Base-by-base conservation (phyloP, 2,329 filamentous ascomycete genomes). In the Xylaria sp. region DNA sequence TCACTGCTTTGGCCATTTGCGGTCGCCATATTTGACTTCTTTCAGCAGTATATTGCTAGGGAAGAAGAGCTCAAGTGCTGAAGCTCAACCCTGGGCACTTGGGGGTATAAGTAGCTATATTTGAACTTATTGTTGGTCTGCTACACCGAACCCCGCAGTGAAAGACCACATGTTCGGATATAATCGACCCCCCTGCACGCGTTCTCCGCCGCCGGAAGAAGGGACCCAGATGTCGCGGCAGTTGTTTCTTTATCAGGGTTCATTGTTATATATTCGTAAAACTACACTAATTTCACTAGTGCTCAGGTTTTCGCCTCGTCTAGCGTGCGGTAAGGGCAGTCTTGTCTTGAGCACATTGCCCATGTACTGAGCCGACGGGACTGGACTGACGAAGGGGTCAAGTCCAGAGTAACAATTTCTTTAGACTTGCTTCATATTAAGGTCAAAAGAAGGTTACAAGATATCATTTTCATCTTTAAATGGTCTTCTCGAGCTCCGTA, bases 401-500 rank as follows among this genome's bases (percentile, higher is more conserved):
- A 37, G 34, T 37, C 8, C 10, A 37, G 34, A 10, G 13, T 18
- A 41, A 41, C 28, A 28, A 28, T 28, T 41, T 15, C 12, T 41
- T 5, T 2, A 41, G 12, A 41, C 15, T 41, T 41, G 2, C 12
- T 41, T 41, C 15, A 15, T 13, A 41, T 18, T 13, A 41, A 12
- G 12, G 39, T 41, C 39, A 41, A 18, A 41, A 10, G 39, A 41
- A 18, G 13, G 5, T 9, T 37, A 10, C 10, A 37, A 37, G 2
- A 37, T 37, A 37, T 44, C 4, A 44, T 51, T 46, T 67, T 6
- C 15, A n/a, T 32, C 34, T 12, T 55, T 46, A 66, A n/a, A 69
- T 39, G 18, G 23, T 25, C 48, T 28, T 60, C 3, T 62, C 66
- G 23, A 61, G 59, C 52, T 71, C 51, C 25, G 73, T 77, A 46